Percentiles rank a stretch among this genome's conserved stretches.
phyloP scores from a whole-genome alignment of 345 rosid genomes.

The Bruguiera sexangula region DNA sequence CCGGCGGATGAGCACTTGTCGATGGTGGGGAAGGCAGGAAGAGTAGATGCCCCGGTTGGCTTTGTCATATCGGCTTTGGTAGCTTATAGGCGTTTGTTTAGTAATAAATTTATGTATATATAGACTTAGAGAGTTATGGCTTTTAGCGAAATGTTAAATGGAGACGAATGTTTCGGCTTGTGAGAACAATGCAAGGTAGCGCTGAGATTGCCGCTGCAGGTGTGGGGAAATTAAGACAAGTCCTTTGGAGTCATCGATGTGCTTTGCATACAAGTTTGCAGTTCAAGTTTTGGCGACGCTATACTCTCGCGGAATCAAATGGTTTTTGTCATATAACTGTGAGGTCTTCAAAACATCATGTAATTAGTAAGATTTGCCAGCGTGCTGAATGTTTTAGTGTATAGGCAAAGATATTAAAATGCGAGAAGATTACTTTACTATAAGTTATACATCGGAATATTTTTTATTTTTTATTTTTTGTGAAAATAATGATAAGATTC shows the following conservation, averaged over 20 bases:
- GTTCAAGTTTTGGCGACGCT: too few species aligned
- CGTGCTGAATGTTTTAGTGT: too few species aligned
- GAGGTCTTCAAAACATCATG: too few species aligned
- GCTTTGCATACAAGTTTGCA: background rate
- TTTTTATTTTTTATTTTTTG: too few species aligned
- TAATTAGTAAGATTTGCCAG: too few species aligned
- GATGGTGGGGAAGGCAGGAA: constrained; percentile 3
- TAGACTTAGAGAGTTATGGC: background rate
- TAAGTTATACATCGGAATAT: too few species aligned
- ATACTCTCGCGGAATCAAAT: too few species aligned
- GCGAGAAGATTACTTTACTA: too few species aligned
- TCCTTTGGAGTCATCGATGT: background rate
- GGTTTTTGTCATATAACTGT: too few species aligned
- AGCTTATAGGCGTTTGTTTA: background rate
- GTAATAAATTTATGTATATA: background rate
- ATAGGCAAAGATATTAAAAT: too few species aligned
- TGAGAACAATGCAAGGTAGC: background rate
- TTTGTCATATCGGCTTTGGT: background rate
- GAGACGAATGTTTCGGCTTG: background rate
- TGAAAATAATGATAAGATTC: too few species aligned
- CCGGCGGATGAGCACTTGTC: constrained; percentile 7
- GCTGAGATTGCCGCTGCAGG: too few species aligned
- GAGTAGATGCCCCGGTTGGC: background rate
- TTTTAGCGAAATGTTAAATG: background rate
- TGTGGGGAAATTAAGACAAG: background rate